Conservation (phyloP, 2,329 filamentous ascomycete species). For the Xylariaceae sp. region DNA sequence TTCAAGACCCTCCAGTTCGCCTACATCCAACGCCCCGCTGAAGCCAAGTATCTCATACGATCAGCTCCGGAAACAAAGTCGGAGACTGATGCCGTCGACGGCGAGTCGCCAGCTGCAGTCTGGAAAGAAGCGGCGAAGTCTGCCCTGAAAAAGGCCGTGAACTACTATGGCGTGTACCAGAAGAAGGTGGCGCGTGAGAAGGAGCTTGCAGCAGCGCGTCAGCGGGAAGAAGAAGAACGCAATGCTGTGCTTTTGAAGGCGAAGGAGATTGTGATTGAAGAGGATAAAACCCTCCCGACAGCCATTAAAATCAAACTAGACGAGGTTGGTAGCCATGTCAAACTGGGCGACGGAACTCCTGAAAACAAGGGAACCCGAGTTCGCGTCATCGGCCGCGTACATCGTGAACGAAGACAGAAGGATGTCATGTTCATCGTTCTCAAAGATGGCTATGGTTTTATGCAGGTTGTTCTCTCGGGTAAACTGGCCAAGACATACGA, state of each 20-base stretch:
- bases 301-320: constrained; percentile 15
- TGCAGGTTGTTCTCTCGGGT: constrained; percentile 52
- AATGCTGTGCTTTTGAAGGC: constrained; percentile 15
- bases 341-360: constrained; percentile 8
- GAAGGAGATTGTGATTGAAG: constrained; percentile 15
- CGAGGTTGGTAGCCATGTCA: constrained; percentile 14
- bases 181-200: constrained; percentile 17
- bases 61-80: constrained; percentile 1
- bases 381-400: constrained; percentile 12
- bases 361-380: constrained; percentile 16
- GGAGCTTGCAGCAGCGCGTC: constrained; percentile 13
- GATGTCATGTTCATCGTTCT: constrained; percentile 15
- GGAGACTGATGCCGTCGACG: constrained; percentile 6
- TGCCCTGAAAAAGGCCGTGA: constrained; percentile 15
- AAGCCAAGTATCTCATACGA: constrained; percentile 17
- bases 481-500: constrained; percentile 89
- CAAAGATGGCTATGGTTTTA: constrained; percentile 60
- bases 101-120: neutral
- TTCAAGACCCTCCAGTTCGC: constrained; percentile 21
- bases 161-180: constrained; percentile 14
- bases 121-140: constrained; percentile 16
- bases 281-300: constrained; percentile 10
- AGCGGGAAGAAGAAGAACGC: constrained; percentile 16
- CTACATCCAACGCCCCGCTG: constrained; percentile 15
- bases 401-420: constrained; percentile 17